Percentiles rank a stretch among this genome's conserved stretches.
phyloP scores from a whole-genome alignment of 345 rosid species.

The Brassica incana region DNA sequence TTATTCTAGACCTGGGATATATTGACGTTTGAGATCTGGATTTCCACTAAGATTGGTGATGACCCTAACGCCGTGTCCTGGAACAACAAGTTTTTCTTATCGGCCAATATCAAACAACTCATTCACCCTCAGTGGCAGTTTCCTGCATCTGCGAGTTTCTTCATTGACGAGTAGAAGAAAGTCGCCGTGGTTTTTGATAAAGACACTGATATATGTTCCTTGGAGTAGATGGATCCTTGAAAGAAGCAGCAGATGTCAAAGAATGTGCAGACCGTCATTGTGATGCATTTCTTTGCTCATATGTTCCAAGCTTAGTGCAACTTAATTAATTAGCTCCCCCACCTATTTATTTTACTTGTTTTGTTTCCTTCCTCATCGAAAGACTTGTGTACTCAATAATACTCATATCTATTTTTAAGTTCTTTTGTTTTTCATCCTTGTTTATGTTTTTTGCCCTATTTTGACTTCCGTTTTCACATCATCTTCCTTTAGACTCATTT shows the following conservation, averaged over 20 bases:
- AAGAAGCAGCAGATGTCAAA: not conserved
- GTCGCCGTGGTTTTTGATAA: not conserved
- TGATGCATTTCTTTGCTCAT: not conserved
- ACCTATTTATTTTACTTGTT: not conserved
- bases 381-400: not conserved
- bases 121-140: not conserved
- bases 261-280: not conserved
- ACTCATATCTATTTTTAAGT: too few species aligned
- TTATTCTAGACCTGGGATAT: not conserved
- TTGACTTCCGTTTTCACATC: too few species aligned
- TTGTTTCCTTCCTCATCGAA: not conserved
- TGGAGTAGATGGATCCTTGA: slow-evolving; percentile 2
- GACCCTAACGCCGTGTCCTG: not conserved
- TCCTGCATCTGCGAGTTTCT: not conserved
- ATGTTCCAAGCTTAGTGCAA: not conserved
- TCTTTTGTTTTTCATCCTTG: too few species aligned
- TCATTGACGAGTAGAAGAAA: not conserved
- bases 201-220: not conserved
- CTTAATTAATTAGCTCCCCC: not conserved
- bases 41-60: not conserved
- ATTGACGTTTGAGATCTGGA: not conserved
- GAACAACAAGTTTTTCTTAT: not conserved
- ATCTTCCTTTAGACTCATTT: too few species aligned
- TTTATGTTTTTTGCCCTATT: too few species aligned
- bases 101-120: not conserved